phyloP scores from a whole-genome alignment of 306 rosid species.

The Lotus japonicus region DNA sequence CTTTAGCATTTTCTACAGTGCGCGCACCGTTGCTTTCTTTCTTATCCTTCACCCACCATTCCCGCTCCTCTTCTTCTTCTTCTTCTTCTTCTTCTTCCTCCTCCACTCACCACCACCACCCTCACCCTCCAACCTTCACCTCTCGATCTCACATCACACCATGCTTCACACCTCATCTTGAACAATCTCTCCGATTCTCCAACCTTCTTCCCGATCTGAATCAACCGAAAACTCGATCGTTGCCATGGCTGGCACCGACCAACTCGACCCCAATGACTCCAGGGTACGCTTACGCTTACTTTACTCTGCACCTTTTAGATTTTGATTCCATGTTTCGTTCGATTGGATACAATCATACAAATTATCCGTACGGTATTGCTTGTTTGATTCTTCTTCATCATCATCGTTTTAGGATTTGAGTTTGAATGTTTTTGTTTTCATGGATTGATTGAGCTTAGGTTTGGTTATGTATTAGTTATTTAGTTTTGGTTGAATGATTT shows the following conservation, averaged over 20 bases:
- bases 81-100: neutral
- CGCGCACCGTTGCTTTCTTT: constrained; percentile 24
- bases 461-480: neutral
- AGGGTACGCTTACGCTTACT: constrained; percentile 23
- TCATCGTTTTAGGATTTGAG: neutral
- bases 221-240: too few relatives aligned
- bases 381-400: neutral
- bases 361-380: neutral
- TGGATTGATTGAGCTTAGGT: neutral
- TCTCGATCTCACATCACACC: too few relatives aligned
- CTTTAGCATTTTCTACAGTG: constrained; percentile 40
- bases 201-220: constrained; percentile 25
- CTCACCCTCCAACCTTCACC: neutral
- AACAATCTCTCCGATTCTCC: neutral
- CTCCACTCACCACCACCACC: neutral
- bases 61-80: neutral
- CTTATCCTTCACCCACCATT: constrained; percentile 40
- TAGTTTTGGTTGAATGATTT: constrained; percentile 5
- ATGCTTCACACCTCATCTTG: neutral
- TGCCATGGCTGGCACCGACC: constrained; percentile 69
- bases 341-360: neutral
- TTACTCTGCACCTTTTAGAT: neutral
- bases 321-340: neutral
- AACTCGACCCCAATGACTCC: constrained; percentile 66
- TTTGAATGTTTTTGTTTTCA: neutral